Base-by-base conservation (phyloP, 257 asterid genomes). In the Sherardia arvensis region DNA sequence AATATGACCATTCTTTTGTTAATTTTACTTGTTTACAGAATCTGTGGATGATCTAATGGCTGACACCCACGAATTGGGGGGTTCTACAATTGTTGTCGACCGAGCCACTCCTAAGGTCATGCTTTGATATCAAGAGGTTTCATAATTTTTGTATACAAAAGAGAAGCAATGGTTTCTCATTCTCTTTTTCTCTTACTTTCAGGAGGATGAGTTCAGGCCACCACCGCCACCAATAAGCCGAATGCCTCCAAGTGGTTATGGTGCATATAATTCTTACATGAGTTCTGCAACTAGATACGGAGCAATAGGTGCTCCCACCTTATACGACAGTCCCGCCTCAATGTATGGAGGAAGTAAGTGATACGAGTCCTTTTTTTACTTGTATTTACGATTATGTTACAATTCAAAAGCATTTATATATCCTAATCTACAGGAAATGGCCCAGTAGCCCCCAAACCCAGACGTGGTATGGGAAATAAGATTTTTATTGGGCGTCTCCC, bases 401-500 rank as follows among this genome's bases (percentile, higher is more conserved):
- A 58, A 21, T 25, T 3, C 18, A 49, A 43, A 10, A 29, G 22
- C 33, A 29, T 71, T 47, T 51, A 62, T 68, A 33, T 3, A 62
- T 69, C 55, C 55, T 64, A 53, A 60, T 68, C 55, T 29, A 61
- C 67, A 83, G 94, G 95, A 74, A 88, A 87, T 29, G 69, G 32
- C 20, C 61, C 63, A 17, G 61, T 81, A 71, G 66, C 76, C 20
- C 68, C 83, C 20, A 75, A 91, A 70, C 68, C 83, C 20, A 75
- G 89, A 70, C 96, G 94, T 76, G 95, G 95, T 65, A 79, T 90
- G 95, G 96, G 99, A 63, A 84, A 84, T 64, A 93, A 93, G 81
- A 90, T 93, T 54, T 93, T 90, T 77, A 92, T 93, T 61, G 99
- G 99, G 36, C 85, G 97, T 81, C 99, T 90, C 63, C 99, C 99